phyloP scores from a whole-genome alignment of 495 filamentous ascomycete genomes.

The Cercophora newfieldiana region DNA sequence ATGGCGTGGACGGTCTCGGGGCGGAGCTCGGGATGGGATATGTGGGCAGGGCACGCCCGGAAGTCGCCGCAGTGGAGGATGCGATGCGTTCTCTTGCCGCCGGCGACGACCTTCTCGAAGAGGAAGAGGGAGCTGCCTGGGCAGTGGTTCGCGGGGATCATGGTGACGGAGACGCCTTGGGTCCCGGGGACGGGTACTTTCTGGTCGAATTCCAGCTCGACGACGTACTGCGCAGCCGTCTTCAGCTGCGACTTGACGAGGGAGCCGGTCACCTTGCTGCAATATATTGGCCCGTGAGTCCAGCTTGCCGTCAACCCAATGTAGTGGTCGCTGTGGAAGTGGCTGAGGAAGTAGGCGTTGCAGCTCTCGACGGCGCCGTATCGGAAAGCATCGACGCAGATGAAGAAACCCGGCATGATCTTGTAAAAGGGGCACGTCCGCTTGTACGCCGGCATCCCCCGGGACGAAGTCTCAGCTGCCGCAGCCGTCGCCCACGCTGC shows the following conservation, averaged over 20 bases:
- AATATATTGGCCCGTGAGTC: slow-evolving; percentile 94
- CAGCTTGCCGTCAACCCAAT: slow-evolving; percentile 84
- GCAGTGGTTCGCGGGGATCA: slow-evolving; percentile 97
- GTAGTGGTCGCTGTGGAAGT: slow-evolving; percentile 98
- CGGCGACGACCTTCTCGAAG: slow-evolving; percentile 76
- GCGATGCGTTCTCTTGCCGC: slow-evolving; percentile 63
- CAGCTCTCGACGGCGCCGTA: slow-evolving; percentile 92
- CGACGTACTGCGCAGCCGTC: slow-evolving; percentile 82
- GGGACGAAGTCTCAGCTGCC: slow-evolving; percentile 69
- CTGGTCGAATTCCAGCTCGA: slow-evolving; percentile 83
- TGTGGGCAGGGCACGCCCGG: slow-evolving; percentile 81
- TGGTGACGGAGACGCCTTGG: slow-evolving; percentile 79
- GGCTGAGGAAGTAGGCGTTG: slow-evolving; percentile 93
- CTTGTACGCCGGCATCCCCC: slow-evolving; percentile 87
- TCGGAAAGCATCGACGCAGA: slow-evolving; percentile 94
- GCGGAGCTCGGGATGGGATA: slow-evolving; percentile 76
- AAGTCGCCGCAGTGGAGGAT: slow-evolving; percentile 97
- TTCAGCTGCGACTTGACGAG: slow-evolving; percentile 82
- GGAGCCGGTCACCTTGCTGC: slow-evolving; percentile 87
- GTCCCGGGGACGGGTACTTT: slow-evolving; percentile 77
- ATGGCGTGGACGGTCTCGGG: slow-evolving; percentile 69
- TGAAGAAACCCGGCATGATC: slow-evolving; percentile 86
- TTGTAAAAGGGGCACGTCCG: slow-evolving; percentile 98
- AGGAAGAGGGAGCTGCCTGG: slow-evolving; percentile 92
- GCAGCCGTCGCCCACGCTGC: slow-evolving; percentile 86